Percentiles rank a stretch among this genome's conserved stretches.
Evolutionary conservation across 2,329 filamentous ascomycete species (phyloP).

Genomic region (Venturia carpophila): DNA sequence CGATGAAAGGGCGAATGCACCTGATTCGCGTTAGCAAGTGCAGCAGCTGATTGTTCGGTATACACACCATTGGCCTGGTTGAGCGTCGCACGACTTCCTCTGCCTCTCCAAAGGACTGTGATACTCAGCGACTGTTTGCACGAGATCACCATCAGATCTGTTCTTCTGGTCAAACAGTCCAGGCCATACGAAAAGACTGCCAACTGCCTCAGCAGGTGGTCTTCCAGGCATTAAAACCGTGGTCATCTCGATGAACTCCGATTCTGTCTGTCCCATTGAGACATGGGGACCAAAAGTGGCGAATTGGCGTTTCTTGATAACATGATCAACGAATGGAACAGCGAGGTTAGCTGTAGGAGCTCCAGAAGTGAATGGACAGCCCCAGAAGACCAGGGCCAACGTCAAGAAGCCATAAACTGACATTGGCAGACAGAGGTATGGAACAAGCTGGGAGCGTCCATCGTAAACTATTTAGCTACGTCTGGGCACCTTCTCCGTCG

Average conservation of each 20-base stretch:
- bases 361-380: conserved; percentile 6
- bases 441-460: neutral
- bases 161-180: conserved; percentile 15
- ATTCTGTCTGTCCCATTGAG: conserved; percentile 13
- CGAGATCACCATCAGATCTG: conserved; percentile 9
- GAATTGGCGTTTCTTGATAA: conserved; percentile 8
- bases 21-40: neutral
- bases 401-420: conserved; percentile 6
- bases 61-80: conserved; percentile 9
- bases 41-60: neutral
- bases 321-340: neutral
- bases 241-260: conserved; percentile 14
- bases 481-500: neutral
- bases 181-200: conserved; percentile 15
- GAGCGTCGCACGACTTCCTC: conserved; percentile 1
- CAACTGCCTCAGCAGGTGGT: neutral
- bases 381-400: neutral
- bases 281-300: conserved; percentile 14
- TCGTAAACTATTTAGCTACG: neutral
- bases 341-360: neutral
- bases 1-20: conserved; percentile 17
- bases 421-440: conserved; percentile 7
- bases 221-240: conserved; percentile 11
- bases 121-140: conserved; percentile 16
- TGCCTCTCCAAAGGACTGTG: neutral